A percentile compares a stretch with the other conserved stretches of the same genome.
These are phyloP conservation scores for Aspergillus phoenicis DNA, from an alignment of 2,329 filamentous ascomycete genomes.

Conservation along the genomic window DNA sequence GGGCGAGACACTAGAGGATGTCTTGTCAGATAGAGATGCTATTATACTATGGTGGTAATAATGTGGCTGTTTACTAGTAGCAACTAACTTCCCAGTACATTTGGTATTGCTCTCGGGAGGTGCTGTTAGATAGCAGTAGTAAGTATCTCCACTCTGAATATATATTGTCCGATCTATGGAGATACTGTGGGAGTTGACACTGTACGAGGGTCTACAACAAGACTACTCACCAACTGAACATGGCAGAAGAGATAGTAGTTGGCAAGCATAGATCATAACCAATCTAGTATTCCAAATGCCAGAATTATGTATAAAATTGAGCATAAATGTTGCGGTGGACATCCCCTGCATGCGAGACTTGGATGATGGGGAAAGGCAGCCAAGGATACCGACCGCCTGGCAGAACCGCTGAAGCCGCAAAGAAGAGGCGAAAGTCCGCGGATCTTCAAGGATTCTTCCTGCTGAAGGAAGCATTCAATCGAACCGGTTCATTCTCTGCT, in stretches of 20 bases:
- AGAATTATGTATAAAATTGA: too few relatives aligned
- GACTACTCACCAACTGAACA: too few relatives aligned
- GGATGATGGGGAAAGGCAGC: not conserved
- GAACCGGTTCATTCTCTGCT: not conserved
- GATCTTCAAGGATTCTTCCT: not conserved
- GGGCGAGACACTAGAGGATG: not conserved
- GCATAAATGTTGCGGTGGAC: too few relatives aligned
- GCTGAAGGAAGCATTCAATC: not conserved
- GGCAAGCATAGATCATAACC: too few relatives aligned
- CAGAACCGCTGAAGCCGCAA: not conserved
- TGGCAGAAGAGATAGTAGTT: too few relatives aligned
- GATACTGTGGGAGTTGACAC: not conserved
- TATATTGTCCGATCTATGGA: not conserved
- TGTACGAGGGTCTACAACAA: too few relatives aligned
- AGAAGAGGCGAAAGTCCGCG: not conserved
- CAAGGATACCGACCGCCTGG: conserved; percentile 11
- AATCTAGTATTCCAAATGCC: too few relatives aligned
- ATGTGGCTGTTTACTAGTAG: not conserved
- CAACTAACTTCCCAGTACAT: too few relatives aligned
- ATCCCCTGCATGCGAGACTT: too few relatives aligned
- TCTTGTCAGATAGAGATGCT: not conserved
- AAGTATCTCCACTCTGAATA: not conserved
- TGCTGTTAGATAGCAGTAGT: not conserved
- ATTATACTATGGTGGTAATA: too few relatives aligned
- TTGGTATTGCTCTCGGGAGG: not conserved